Evolutionary conservation across 495 filamentous ascomycete genomes (phyloP).

Genomic region (Evernia prunastri): DNA sequence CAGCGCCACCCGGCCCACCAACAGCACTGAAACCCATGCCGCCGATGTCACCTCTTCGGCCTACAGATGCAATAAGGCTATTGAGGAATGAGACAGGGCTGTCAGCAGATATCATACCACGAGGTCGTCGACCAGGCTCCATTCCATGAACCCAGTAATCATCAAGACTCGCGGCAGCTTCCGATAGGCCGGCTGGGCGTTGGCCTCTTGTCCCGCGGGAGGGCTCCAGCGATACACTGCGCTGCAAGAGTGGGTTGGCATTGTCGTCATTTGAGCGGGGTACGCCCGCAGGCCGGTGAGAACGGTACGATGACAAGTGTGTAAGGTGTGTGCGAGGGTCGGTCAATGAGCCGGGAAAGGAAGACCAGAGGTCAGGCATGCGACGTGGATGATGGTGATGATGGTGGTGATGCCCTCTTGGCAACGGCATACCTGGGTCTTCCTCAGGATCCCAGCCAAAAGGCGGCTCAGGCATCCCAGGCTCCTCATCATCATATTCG

Average conservation of each 20-base stretch:
- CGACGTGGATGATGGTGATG: slow-evolving; percentile 33
- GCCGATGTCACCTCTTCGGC: slow-evolving; percentile 40
- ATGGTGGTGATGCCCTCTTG: slow-evolving; percentile 45
- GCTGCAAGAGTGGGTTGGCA: slow-evolving; percentile 63
- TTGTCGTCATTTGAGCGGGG: slow-evolving; percentile 64
- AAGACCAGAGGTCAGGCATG: slow-evolving; percentile 29
- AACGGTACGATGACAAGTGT: slow-evolving; percentile 42
- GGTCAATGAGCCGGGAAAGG: slow-evolving; percentile 32
- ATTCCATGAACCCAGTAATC: slow-evolving; percentile 56
- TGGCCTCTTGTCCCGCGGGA: slow-evolving; percentile 12
- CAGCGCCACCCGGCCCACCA: slow-evolving; percentile 34
- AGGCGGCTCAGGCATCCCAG: slow-evolving; percentile 38
- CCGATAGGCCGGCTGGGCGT: slow-evolving; percentile 17
- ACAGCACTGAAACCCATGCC: slow-evolving; percentile 37
- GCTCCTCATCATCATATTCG: slow-evolving; percentile 43
- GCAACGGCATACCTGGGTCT: slow-evolving; percentile 33
- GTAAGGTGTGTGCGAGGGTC: slow-evolving; percentile 12
- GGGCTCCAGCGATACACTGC: slow-evolving; percentile 35
- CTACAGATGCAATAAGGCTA: slow-evolving; percentile 54
- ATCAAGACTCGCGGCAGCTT: slow-evolving; percentile 31
- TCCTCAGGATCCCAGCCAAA: slow-evolving; percentile 52
- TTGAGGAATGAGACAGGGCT: slow-evolving; percentile 59
- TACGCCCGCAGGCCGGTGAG: slow-evolving; percentile 45
- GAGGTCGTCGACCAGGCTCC: slow-evolving; percentile 39
- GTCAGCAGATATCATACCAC: slow-evolving; percentile 46